phyloP scores from a whole-genome alignment of 331 rosid genomes.

The Quercus tomentella region DNA sequence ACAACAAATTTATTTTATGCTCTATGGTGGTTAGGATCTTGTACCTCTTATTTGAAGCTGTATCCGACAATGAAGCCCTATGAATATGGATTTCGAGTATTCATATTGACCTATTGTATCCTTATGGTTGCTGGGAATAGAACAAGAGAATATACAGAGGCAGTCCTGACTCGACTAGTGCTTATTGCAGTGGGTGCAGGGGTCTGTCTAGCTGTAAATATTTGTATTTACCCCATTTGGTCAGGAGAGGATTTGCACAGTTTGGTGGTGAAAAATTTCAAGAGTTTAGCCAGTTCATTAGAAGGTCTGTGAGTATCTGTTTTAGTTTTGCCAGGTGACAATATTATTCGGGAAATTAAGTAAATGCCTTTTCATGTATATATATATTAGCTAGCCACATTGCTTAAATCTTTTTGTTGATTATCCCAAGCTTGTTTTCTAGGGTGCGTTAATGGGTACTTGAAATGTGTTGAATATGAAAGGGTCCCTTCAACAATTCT shows the following conservation, averaged over 20 bases:
- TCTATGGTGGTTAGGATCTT: conserved; percentile 39
- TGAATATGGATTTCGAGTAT: conserved; percentile 76
- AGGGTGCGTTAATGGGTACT: conserved; percentile 64
- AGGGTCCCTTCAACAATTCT: conserved; percentile 72
- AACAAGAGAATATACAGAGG: conserved; percentile 32
- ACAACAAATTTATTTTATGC: too few species aligned
- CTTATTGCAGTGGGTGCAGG: conserved; percentile 70
- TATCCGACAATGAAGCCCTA: conserved; percentile 64
- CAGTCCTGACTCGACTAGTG: conserved; percentile 51
- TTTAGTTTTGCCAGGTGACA: not conserved
- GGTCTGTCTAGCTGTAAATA: conserved; percentile 48
- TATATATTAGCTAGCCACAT: not conserved
- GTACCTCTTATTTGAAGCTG: conserved; percentile 48
- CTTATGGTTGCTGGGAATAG: conserved; percentile 55
- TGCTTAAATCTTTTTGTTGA: not conserved
- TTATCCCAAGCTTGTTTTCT: not conserved
- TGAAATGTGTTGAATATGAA: conserved; percentile 65
- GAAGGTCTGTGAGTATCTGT: conserved; percentile 38
- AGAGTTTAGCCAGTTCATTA: conserved; percentile 57
- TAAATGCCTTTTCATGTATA: too few species aligned
- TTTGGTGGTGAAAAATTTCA: conserved; percentile 68
- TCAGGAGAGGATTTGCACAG: conserved; percentile 82
- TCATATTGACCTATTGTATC: conserved; percentile 70
- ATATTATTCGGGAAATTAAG: too few species aligned
- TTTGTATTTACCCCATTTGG: conserved; percentile 68